phyloP scores from a whole-genome alignment of 192 early-diverging fungal genomes.

The Coemansia guatemalensis region DNA sequence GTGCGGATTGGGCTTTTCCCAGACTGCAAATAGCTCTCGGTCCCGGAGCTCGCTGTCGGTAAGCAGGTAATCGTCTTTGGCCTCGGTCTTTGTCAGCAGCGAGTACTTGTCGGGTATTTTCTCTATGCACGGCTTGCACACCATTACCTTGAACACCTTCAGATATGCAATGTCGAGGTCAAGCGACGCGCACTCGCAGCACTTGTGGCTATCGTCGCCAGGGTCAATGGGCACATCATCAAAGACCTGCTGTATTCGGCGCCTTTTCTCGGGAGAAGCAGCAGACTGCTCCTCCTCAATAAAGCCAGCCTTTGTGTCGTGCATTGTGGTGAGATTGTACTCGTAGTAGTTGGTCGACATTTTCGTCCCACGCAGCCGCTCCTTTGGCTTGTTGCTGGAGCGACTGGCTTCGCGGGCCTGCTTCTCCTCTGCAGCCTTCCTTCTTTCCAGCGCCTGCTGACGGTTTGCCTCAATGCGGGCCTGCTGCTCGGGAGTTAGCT shows the following conservation, averaged over 20 bases:
- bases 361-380: constrained; percentile 19
- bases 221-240: constrained; percentile 18
- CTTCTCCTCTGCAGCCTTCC: constrained; percentile 8
- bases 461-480: constrained; percentile 54
- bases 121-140: constrained; percentile 80
- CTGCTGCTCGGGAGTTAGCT: constrained; percentile 51
- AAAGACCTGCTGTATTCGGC: constrained; percentile 9
- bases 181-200: constrained; percentile 78
- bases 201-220: constrained; percentile 67
- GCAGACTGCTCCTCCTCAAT: constrained; percentile 60
- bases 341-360: constrained; percentile 64
- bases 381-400: constrained; percentile 1
- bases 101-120: constrained; percentile 82
- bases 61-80: constrained; percentile 89
- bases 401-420: constrained; percentile 4
- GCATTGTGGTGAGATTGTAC: constrained; percentile 85
- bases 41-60: constrained; percentile 95
- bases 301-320: constrained; percentile 87
- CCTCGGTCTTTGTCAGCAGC: constrained; percentile 96
- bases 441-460: constrained; percentile 45
- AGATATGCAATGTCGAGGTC: constrained; percentile 78
- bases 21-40: constrained; percentile 69
- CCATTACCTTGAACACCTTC: constrained; percentile 68
- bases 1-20: constrained; percentile 91
- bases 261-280: constrained; percentile 27